Conservation (phyloP, 139 green algal species). For the Volvox africanus region DNA sequence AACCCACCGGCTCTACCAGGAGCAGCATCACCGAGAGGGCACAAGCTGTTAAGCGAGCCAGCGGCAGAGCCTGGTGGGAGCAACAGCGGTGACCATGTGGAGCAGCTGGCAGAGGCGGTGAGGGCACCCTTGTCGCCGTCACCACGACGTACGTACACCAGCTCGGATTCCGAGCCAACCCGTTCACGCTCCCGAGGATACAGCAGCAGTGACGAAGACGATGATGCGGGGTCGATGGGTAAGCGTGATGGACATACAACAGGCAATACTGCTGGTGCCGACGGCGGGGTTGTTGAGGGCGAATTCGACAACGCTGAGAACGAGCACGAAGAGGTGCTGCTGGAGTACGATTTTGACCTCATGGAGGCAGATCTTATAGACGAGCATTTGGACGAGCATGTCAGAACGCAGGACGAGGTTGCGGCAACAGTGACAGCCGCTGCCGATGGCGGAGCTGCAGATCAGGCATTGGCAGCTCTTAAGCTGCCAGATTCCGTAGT, state of each 20-base stretch:
- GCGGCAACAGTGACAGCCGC: neutral
- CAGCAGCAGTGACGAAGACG: slow-evolving; percentile 32
- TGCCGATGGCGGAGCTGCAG: neutral
- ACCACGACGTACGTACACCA: slow-evolving; percentile 8
- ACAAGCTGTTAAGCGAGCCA: neutral
- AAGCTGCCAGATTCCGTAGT: neutral
- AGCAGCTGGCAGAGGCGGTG: neutral
- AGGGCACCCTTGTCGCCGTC: slow-evolving; percentile 7
- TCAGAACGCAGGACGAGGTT: neutral
- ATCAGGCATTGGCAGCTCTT: neutral
- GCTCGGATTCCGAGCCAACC: slow-evolving; percentile 37
- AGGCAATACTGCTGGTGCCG: neutral
- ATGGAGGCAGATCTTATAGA: slow-evolving; percentile 21
- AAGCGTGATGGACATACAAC: neutral
- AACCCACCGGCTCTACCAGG: neutral
- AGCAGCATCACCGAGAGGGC: neutral
- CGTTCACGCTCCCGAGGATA: slow-evolving; percentile 38
- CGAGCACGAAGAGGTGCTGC: neutral
- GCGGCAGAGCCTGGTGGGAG: neutral
- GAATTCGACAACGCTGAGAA: neutral
- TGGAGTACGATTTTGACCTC: slow-evolving; percentile 17
- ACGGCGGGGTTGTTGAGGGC: neutral
- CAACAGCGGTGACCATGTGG: neutral
- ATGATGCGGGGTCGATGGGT: neutral
- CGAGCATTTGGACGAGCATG: slow-evolving; percentile 36